Conservation (phyloP, 2,329 filamentous ascomycete genomes). For the Cryphonectria nitschkei region DNA sequence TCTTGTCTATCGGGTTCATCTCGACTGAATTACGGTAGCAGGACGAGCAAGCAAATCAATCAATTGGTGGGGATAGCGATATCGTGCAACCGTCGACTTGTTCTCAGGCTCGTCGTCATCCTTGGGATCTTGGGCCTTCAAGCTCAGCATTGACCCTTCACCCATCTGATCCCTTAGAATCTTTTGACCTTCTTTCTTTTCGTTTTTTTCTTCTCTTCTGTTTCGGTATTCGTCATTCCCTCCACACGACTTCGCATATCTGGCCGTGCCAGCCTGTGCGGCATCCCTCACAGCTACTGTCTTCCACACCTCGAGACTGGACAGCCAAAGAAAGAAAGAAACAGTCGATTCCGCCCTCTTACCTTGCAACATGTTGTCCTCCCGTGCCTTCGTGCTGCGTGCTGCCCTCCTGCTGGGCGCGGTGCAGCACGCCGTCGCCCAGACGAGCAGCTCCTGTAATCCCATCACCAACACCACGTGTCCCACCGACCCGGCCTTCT, state of each 20-base stretch:
- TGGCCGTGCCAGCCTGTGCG: neutral
- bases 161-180: neutral
- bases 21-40: neutral
- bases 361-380: conserved; percentile 32
- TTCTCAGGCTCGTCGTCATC: neutral
- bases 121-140: neutral
- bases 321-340: neutral
- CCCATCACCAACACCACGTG: conserved; percentile 70
- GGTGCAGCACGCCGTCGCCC: conserved; percentile 60
- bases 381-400: conserved; percentile 36
- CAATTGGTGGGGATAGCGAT: neutral
- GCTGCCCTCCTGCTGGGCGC: conserved; percentile 47
- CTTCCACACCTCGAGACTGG: neutral
- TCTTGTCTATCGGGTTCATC: neutral
- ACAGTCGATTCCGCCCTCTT: too few species aligned
- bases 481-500: conserved; percentile 71
- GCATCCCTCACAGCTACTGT: neutral
- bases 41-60: neutral
- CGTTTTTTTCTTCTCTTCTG: neutral
- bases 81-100: neutral
- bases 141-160: neutral
- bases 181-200: neutral
- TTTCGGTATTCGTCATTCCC: neutral
- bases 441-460: conserved; percentile 79
- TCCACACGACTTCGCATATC: neutral